Evolutionary conservation across 805 yeast species (phyloP), one percentile per base, ranked within the genome.

Genomic region (Teunomyces gatunensis): DNA sequence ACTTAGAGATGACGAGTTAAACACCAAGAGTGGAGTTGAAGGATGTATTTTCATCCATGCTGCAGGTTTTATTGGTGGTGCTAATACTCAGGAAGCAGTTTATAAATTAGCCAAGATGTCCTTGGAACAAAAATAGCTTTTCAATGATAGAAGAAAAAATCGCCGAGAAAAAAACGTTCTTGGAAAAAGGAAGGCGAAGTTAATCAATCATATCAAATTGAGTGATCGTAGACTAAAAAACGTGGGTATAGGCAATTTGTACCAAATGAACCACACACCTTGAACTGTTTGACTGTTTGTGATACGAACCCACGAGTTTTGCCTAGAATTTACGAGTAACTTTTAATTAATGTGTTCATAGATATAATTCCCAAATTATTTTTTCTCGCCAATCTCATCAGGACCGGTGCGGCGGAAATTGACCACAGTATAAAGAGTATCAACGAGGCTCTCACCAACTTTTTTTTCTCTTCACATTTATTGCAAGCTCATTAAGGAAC

Each of bases 1-100:
- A n/a, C 71, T 91, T 41, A 83, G 99, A 64, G 99, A 94, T 63
- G 92, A 87, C 27, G 87, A 75, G 34, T 77, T 94, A 56, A 80
- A 87, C 55, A 73, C 82, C 54, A 71, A 78, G 55, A 74, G 89
- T 30, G 97, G 96, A n/a, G 80, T 94, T 47, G 83, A 80, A 28
- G 96, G 88, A 6, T 88, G 97, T 63, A 81, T 91, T 17, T 94
- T 94, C 62, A 83, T 94, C 48, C 99, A 94, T 59, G 97, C 98
- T 39, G 88, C 96, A 36, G 98, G 99, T 0, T 94, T 94, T 69
- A 94, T 94, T 60, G 99, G 99, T 39, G 99, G 99, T 46, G 89
- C 92, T 47, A 76, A 83, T 60, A 78, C 95, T 20, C 72, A 76
- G 53, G 97, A 89, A 45, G 86, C 87, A 28, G 97, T 85, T 11